These are phyloP conservation scores for Xylaria bambusicola DNA, from an alignment of 495 filamentous ascomycete species.

Conservation along the genomic window DNA sequence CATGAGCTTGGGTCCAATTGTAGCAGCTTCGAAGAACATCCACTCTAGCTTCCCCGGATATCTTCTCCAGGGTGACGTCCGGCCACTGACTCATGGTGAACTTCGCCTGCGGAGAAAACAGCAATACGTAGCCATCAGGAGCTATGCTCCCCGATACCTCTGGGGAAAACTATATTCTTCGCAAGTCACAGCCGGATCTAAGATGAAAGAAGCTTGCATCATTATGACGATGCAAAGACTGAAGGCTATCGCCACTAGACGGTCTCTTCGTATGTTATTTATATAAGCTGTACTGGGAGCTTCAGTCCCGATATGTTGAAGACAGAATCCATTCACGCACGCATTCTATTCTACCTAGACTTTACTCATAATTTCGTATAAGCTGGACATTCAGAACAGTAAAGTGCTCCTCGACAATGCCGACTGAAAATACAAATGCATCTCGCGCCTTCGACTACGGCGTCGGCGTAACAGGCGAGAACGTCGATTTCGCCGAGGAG, in stretches of 20 bases:
- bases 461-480: background rate
- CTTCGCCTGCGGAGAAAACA: background rate
- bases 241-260: background rate
- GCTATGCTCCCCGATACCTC: background rate
- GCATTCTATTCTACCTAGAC: too few relatives aligned
- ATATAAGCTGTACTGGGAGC: too few relatives aligned
- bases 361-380: too few relatives aligned
- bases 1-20: too few relatives aligned
- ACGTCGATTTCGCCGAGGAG: conserved; percentile 14
- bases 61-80: background rate
- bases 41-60: too few relatives aligned
- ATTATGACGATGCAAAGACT: conserved; percentile 8
- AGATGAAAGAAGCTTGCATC: conserved; percentile 1
- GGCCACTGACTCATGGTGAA: background rate
- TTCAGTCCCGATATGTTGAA: too few relatives aligned
- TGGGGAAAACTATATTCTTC: background rate
- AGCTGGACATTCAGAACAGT: background rate
- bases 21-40: too few relatives aligned
- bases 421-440: background rate
- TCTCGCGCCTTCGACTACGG: conserved; percentile 3
- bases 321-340: too few relatives aligned
- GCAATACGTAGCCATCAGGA: background rate
- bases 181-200: background rate
- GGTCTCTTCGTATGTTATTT: background rate
- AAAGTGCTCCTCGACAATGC: too few relatives aligned